phyloP scores from a whole-genome alignment of 2,329 filamentous ascomycete genomes.

The Emericellopsis cladophorae region DNA sequence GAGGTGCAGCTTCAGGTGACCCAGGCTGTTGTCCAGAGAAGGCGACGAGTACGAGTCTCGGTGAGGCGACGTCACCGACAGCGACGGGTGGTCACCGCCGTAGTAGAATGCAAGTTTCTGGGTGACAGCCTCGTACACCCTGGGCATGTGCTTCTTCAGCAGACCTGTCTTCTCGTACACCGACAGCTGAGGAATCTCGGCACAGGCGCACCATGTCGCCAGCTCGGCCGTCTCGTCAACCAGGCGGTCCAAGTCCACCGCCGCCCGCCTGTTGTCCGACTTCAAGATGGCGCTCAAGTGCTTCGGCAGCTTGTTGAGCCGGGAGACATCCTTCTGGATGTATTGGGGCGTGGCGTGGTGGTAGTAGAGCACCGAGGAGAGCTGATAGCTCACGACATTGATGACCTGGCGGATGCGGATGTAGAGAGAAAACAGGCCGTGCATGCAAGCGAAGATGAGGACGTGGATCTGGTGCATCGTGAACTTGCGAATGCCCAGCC shows the following conservation, averaged over 20 bases:
- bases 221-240: constrained; percentile 88
- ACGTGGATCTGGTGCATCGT: constrained; percentile 50
- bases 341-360: constrained; percentile 92
- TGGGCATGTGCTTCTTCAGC: constrained; percentile 80
- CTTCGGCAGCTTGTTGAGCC: constrained; percentile 60
- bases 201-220: constrained; percentile 83
- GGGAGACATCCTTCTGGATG: constrained; percentile 75
- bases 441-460: constrained; percentile 56
- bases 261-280: constrained; percentile 54
- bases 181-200: constrained; percentile 76
- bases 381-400: constrained; percentile 63
- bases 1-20: constrained; percentile 53
- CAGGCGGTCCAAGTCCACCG: constrained; percentile 67
- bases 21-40: constrained; percentile 13
- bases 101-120: constrained; percentile 81
- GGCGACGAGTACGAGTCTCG: constrained; percentile 21
- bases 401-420: constrained; percentile 71
- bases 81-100: constrained; percentile 56
- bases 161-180: constrained; percentile 90
- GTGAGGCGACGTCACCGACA: constrained; percentile 43
- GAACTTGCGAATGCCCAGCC: constrained; percentile 48
- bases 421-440: constrained; percentile 78
- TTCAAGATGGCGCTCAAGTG: constrained; percentile 82
- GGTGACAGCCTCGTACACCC: constrained; percentile 67
- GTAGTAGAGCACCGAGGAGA: constrained; percentile 77